phyloP scores from a whole-genome alignment of 805 yeast species.

The Hyphopichia homilentoma region DNA sequence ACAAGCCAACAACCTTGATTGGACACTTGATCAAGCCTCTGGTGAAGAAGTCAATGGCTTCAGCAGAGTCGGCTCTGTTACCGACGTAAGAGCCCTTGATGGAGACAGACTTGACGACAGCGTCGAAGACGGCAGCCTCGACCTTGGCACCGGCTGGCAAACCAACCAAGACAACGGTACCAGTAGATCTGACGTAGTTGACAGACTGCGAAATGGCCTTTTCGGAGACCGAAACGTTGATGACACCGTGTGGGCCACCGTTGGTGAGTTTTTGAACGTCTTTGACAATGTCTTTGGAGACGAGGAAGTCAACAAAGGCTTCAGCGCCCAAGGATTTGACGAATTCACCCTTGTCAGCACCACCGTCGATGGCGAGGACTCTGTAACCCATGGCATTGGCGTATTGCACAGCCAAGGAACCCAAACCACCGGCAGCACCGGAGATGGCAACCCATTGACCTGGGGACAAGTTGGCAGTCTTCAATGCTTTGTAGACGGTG shows the following conservation, averaged over 20 bases:
- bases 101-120: conserved; percentile 68
- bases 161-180: conserved; percentile 49
- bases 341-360: conserved; percentile 55
- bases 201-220: conserved; percentile 60
- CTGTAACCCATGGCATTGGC: conserved; percentile 76
- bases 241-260: conserved; percentile 76
- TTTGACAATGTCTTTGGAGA: conserved; percentile 50
- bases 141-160: conserved; percentile 78
- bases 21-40: conserved; percentile 72
- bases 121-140: conserved; percentile 64
- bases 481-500: conserved; percentile 86
- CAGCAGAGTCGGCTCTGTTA: conserved; percentile 81
- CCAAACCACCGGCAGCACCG: conserved; percentile 81
- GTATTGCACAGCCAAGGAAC: conserved; percentile 70
- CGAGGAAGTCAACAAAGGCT: conserved; percentile 55
- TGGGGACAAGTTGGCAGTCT: conserved; percentile 65
- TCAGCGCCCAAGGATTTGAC: conserved; percentile 64
- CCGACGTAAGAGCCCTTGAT: conserved; percentile 86
- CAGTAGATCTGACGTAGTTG: conserved; percentile 39
- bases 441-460: conserved; percentile 76
- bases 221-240: conserved; percentile 73
- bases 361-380: conserved; percentile 70
- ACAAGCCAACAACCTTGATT: conserved; percentile 71
- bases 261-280: conserved; percentile 55
- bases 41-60: conserved; percentile 70